Percentiles rank a stretch among this genome's conserved stretches.
Conservation (phyloP, 768 basidiomycete genomes). For the Infundibulicybe gibba region DNA sequence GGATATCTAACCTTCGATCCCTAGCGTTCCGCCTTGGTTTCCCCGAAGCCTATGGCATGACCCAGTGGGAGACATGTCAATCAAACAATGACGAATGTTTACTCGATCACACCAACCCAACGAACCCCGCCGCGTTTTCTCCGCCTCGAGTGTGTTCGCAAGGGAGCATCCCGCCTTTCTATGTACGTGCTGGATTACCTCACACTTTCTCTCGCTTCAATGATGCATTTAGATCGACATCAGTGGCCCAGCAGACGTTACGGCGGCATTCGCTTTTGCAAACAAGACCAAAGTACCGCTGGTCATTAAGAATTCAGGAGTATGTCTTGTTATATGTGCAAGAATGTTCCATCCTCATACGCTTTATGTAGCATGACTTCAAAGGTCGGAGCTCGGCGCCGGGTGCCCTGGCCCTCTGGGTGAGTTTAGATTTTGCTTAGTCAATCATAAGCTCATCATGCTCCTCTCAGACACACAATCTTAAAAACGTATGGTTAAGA, state of each 20-base stretch:
- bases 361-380: slow-evolving; percentile 38
- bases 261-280: slow-evolving; percentile 41
- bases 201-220: background rate
- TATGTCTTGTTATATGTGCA: slow-evolving; percentile 8
- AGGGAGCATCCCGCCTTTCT: slow-evolving; percentile 35
- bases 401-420: slow-evolving; percentile 41
- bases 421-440: slow-evolving; percentile 14
- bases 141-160: slow-evolving; percentile 25
- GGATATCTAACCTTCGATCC: background rate
- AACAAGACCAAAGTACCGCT: slow-evolving; percentile 33
- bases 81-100: slow-evolving; percentile 39
- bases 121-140: slow-evolving; percentile 17
- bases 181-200: slow-evolving; percentile 21
- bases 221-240: slow-evolving; percentile 36
- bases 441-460: background rate
- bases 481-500: slow-evolving; percentile 26
- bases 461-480: slow-evolving; percentile 31
- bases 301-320: slow-evolving; percentile 50
- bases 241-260: slow-evolving; percentile 30
- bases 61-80: slow-evolving; percentile 60
- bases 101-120: slow-evolving; percentile 33
- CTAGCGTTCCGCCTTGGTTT: background rate
- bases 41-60: slow-evolving; percentile 24
- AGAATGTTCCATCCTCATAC: background rate
- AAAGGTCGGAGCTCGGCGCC: slow-evolving; percentile 44